phyloP scores from a whole-genome alignment of 805 yeast species.

The Wickerhamiella spandovensis region DNA sequence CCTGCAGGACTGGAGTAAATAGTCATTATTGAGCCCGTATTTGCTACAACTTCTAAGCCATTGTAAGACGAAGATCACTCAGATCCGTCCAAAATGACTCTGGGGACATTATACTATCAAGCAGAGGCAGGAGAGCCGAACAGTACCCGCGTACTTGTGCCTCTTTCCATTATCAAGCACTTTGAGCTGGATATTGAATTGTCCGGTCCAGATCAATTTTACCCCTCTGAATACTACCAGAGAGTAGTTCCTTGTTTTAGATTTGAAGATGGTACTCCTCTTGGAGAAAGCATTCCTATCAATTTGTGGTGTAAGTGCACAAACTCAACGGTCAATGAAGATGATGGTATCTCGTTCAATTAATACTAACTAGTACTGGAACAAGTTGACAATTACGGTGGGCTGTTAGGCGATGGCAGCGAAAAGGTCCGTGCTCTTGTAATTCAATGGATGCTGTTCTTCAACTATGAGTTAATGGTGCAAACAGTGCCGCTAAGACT shows the following conservation, averaged over 20 bases:
- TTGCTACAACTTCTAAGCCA: no score
- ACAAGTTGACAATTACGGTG: not conserved
- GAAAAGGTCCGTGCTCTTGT: slow-evolving; percentile 35
- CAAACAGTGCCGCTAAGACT: slow-evolving; percentile 32
- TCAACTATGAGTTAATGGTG: slow-evolving; percentile 52
- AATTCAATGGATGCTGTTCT: slow-evolving; percentile 65
- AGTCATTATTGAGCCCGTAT: no score
- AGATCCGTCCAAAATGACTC: slow-evolving; percentile 7
- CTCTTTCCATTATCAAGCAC: slow-evolving; percentile 32
- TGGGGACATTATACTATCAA: slow-evolving; percentile 14
- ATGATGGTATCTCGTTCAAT: no score
- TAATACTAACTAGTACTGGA: not conserved
- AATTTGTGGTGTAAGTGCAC: slow-evolving; percentile 34
- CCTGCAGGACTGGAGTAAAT: no score
- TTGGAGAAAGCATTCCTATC: slow-evolving; percentile 19
- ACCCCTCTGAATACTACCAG: slow-evolving; percentile 31
- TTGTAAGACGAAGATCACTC: no score
- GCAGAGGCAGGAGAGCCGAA: slow-evolving; percentile 14
- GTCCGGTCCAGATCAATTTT: slow-evolving; percentile 31
- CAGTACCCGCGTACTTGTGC: slow-evolving; percentile 15
- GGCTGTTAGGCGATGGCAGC: not conserved
- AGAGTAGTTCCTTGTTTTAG: not conserved
- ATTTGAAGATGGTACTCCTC: not conserved
- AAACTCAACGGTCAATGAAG: not conserved
- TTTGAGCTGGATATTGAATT: slow-evolving; percentile 45